phyloP scores from a whole-genome alignment of 441 rosid species.

The Croton laevigatus region DNA sequence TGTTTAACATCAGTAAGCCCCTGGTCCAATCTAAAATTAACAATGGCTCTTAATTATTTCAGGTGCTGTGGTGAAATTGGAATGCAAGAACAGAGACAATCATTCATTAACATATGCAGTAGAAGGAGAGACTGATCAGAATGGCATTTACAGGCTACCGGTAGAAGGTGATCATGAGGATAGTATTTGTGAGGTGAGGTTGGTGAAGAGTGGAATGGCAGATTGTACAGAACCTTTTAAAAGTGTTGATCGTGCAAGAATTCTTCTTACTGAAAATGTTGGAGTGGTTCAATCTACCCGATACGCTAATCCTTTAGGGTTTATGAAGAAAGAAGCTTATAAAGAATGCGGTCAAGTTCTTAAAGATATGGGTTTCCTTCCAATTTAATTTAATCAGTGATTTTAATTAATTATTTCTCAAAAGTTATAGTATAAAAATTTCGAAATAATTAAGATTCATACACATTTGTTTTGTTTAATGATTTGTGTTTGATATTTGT shows the following conservation, averaged over 20 bases:
- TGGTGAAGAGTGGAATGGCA: slow-evolving; percentile 25
- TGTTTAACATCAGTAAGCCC: too few species aligned
- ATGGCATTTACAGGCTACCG: slow-evolving; percentile 28
- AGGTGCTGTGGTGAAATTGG: slow-evolving; percentile 35
- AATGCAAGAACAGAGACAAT: slow-evolving; percentile 30
- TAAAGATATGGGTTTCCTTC: slow-evolving; percentile 33
- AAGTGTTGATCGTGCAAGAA: slow-evolving; percentile 23
- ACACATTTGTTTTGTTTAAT: too few species aligned
- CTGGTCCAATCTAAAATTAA: too few species aligned
- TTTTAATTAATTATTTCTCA: neutral
- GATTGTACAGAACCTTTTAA: slow-evolving; percentile 11
- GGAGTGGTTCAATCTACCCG: slow-evolving; percentile 31
- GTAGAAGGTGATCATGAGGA: slow-evolving; percentile 43
- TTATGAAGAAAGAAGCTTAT: slow-evolving; percentile 21
- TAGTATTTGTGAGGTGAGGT: slow-evolving; percentile 37
- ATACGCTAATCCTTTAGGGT: slow-evolving; percentile 38
- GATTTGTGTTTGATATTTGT: too few species aligned
- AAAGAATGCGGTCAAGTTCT: slow-evolving; percentile 30
- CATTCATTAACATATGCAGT: slow-evolving; percentile 4
- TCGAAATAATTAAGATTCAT: neutral
- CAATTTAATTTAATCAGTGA: neutral
- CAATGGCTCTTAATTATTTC: neutral
- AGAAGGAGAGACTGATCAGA: slow-evolving; percentile 22
- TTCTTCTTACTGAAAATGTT: slow-evolving; percentile 30
- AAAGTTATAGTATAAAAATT: too few species aligned